Percentiles rank a stretch among this genome's conserved stretches.
phyloP scores from a whole-genome alignment of 2,329 filamentous ascomycete species.

The Sphaerulina vaccinii region DNA sequence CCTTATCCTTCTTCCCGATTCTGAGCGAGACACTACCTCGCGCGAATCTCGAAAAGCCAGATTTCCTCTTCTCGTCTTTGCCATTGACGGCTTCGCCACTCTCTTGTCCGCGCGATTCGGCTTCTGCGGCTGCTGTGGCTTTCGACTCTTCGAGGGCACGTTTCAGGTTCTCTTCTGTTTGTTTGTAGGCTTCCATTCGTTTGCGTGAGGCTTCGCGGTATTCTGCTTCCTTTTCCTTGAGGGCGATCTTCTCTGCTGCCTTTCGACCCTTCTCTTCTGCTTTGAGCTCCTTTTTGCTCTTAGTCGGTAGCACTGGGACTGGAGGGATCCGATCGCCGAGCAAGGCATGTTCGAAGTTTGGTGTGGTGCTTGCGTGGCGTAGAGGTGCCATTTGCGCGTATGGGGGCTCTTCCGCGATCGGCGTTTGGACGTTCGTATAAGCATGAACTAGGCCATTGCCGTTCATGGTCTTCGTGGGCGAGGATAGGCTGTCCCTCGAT shows the following conservation, averaged over 20 bases:
- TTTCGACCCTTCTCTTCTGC: slow-evolving; percentile 60
- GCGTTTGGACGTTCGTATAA: slow-evolving; percentile 25
- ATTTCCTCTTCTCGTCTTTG: slow-evolving; percentile 24
- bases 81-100: slow-evolving; percentile 25
- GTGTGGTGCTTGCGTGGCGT: slow-evolving; percentile 66
- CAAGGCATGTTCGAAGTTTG: slow-evolving; percentile 37
- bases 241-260: slow-evolving; percentile 58
- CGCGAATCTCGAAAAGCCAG: slow-evolving; percentile 11
- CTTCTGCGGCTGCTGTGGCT: slow-evolving; percentile 57
- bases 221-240: slow-evolving; percentile 45
- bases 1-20: slow-evolving; percentile 10
- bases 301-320: slow-evolving; percentile 53
- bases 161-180: slow-evolving; percentile 63
- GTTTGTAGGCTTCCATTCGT: slow-evolving; percentile 57
- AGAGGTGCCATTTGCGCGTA: slow-evolving; percentile 54
- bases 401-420: slow-evolving; percentile 12
- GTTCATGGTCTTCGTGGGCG: slow-evolving; percentile 25
- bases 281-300: slow-evolving; percentile 66
- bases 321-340: slow-evolving; percentile 38
- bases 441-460: slow-evolving; percentile 34
- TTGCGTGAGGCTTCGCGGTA: slow-evolving; percentile 37
- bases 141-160: slow-evolving; percentile 67
- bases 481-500: slow-evolving; percentile 26
- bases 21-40: slow-evolving; percentile 7
- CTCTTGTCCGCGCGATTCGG: slow-evolving; percentile 32